Conservation (phyloP, 805 yeast genomes). For the Cyberlindnera veronae region DNA sequence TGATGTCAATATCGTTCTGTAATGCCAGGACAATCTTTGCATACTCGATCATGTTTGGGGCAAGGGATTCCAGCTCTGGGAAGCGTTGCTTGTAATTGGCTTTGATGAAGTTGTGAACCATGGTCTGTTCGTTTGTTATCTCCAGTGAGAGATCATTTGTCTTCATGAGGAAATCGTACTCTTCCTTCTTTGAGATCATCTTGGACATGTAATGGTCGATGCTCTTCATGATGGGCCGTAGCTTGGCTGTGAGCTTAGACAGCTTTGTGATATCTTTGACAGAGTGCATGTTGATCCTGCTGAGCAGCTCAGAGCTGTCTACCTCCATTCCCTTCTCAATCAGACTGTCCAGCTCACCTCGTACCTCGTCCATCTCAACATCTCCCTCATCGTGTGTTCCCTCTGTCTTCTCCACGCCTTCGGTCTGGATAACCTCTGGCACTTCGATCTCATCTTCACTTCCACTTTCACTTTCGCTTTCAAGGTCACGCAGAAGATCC, state of each 20-base stretch:
- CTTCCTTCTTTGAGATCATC: constrained; percentile 28
- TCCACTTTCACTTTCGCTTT: constrained; percentile 27
- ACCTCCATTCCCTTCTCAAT: constrained; percentile 15
- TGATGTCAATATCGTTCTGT: constrained; percentile 42
- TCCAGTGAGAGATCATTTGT: constrained; percentile 55
- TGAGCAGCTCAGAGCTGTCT: constrained; percentile 9
- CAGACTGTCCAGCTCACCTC: constrained; percentile 2
- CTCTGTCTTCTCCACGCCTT: constrained; percentile 1
- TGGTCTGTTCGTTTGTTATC: constrained; percentile 50
- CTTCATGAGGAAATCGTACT: constrained; percentile 47
- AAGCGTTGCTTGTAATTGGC: constrained; percentile 57
- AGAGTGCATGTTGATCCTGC: constrained; percentile 7
- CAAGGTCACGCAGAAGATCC: constrained; percentile 33
- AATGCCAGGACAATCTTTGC: constrained; percentile 48
- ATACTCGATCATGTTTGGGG: constrained; percentile 61
- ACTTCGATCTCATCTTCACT: constrained; percentile 3
- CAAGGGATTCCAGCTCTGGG: constrained; percentile 65
- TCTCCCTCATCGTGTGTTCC: constrained; percentile 8
- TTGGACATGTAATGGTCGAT: constrained; percentile 18
- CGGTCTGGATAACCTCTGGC: background rate
- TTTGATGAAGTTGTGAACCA: constrained; percentile 47
- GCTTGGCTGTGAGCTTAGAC: constrained; percentile 13
- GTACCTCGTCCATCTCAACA: constrained; percentile 4
- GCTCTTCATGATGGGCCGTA: constrained; percentile 16
- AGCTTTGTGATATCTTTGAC: constrained; percentile 15